Evolutionary conservation across 345 rosid species (phyloP).

Genomic region (Euphorbia pulcherrima): DNA sequence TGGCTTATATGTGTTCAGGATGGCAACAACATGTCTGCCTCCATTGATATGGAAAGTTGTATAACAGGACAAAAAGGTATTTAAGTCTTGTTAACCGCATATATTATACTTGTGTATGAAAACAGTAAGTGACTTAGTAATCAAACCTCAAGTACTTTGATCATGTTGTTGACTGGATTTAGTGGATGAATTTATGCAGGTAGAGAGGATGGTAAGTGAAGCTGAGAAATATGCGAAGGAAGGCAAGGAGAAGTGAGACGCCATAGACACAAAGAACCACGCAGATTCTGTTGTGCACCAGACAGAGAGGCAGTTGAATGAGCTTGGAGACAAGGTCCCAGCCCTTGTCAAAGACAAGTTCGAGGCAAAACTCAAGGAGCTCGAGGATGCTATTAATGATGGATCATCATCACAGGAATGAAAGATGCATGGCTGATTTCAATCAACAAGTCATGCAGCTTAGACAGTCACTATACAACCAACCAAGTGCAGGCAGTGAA

Average conservation of each 20-base stretch:
- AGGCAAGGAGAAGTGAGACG: slow-evolving; percentile 92
- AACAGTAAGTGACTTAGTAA: too few relatives aligned
- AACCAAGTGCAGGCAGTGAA: slow-evolving; percentile 65
- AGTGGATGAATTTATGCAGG: slow-evolving; percentile 36
- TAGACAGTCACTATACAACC: slow-evolving; percentile 86
- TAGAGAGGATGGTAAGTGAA: slow-evolving; percentile 79
- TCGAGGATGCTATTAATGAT: slow-evolving; percentile 62
- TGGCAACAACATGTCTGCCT: too few relatives aligned
- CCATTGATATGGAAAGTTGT: too few relatives aligned
- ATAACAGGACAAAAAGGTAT: too few relatives aligned
- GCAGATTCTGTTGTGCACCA: slow-evolving; percentile 89
- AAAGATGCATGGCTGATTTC: slow-evolving; percentile 83
- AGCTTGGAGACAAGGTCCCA: slow-evolving; percentile 90
- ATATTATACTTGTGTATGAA: too few relatives aligned
- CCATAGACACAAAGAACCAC: slow-evolving; percentile 96
- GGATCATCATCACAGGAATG: slow-evolving; percentile 66
- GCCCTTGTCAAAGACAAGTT: slow-evolving; percentile 83
- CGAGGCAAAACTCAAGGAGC: slow-evolving; percentile 76
- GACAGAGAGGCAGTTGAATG: slow-evolving; percentile 92
- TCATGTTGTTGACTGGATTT: too few relatives aligned
- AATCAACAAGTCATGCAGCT: slow-evolving; percentile 96
- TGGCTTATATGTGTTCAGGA: too few relatives aligned
- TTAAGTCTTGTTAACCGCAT: too few relatives aligned
- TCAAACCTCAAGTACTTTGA: too few relatives aligned
- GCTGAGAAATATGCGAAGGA: slow-evolving; percentile 84